These are phyloP conservation scores for Hygrophoropsis aurantiaca DNA, from an alignment of 768 basidiomycete genomes.

Conservation along the genomic window DNA sequence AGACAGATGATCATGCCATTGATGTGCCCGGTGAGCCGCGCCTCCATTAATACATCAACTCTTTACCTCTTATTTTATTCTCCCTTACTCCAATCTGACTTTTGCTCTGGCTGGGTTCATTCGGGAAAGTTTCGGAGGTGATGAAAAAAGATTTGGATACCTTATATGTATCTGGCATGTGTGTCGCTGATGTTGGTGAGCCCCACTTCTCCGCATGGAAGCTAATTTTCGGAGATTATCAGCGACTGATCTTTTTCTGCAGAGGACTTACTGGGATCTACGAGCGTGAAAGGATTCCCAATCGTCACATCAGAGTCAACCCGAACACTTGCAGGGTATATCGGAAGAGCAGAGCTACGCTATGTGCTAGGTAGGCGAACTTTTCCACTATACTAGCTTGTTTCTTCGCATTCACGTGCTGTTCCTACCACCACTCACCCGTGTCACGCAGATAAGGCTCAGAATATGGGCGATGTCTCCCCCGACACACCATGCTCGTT, in stretches of 20 bases:
- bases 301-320: conserved; percentile 67
- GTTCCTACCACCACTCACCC: neutral
- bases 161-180: conserved; percentile 73
- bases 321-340: conserved; percentile 77
- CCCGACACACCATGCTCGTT: conserved; percentile 76
- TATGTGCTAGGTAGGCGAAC: conserved; percentile 75
- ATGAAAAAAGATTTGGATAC: conserved; percentile 84
- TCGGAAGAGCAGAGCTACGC: conserved; percentile 80
- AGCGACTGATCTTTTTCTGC: conserved; percentile 7
- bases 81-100: conserved; percentile 5
- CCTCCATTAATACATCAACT: neutral
- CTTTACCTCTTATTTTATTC: neutral
- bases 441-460: conserved; percentile 61
- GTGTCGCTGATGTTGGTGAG: conserved; percentile 78
- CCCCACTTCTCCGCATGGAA: conserved; percentile 1
- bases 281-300: conserved; percentile 89
- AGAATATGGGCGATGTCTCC: conserved; percentile 58
- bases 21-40: conserved; percentile 76
- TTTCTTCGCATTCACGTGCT: neutral
- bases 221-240: neutral
- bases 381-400: no score
- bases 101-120: conserved; percentile 7
- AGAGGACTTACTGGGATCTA: conserved; percentile 74
- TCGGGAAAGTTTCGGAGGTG: conserved; percentile 71
- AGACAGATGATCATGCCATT: conserved; percentile 92